Conservation (phyloP, 768 basidiomycete genomes). For the Russula griseocarnosa region DNA sequence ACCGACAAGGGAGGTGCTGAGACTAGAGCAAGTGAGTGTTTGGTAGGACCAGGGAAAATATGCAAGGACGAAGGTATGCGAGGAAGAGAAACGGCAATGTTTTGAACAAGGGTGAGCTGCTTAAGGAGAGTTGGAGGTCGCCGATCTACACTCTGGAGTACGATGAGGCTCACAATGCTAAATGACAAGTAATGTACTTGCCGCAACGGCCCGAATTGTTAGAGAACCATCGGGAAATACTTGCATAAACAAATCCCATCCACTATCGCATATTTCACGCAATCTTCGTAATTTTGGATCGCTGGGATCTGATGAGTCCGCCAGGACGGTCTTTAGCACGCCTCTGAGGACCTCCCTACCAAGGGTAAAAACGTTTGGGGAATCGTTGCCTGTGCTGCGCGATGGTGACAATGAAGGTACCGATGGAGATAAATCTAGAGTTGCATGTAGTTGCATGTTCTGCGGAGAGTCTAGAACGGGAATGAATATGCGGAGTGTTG, state of each 20-base stretch:
- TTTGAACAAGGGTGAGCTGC: slow-evolving; percentile 70
- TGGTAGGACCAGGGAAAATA: slow-evolving; percentile 48
- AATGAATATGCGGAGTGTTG: slow-evolving; percentile 77
- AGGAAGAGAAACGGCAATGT: slow-evolving; percentile 47
- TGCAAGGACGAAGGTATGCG: slow-evolving; percentile 49
- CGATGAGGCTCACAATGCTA: slow-evolving; percentile 10
- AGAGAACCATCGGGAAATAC: slow-evolving; percentile 71
- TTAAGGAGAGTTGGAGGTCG: slow-evolving; percentile 79
- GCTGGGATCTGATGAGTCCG: slow-evolving; percentile 37
- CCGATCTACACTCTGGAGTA: slow-evolving; percentile 75
- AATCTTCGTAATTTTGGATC: slow-evolving; percentile 47
- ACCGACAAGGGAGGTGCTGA: slow-evolving; percentile 63
- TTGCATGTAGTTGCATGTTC: slow-evolving; percentile 77
- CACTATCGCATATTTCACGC: slow-evolving; percentile 62
- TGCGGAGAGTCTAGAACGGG: slow-evolving; percentile 85
- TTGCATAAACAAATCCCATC: slow-evolving; percentile 77
- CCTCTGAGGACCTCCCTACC: slow-evolving; percentile 57
- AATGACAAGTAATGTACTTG: slow-evolving; percentile 38
- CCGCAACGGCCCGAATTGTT: slow-evolving; percentile 66
- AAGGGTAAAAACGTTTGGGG: slow-evolving; percentile 63
- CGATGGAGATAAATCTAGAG: slow-evolving; percentile 68
- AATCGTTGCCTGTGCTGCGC: slow-evolving; percentile 30
- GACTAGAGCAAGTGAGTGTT: slow-evolving; percentile 44
- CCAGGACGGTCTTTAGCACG: slow-evolving; percentile 44
- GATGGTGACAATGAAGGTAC: slow-evolving; percentile 42